Evolutionary conservation across 352 stramenopile genomes (phyloP), one percentile per base, ranked within the genome.

Genomic region (Aphanomyces astaci): DNA sequence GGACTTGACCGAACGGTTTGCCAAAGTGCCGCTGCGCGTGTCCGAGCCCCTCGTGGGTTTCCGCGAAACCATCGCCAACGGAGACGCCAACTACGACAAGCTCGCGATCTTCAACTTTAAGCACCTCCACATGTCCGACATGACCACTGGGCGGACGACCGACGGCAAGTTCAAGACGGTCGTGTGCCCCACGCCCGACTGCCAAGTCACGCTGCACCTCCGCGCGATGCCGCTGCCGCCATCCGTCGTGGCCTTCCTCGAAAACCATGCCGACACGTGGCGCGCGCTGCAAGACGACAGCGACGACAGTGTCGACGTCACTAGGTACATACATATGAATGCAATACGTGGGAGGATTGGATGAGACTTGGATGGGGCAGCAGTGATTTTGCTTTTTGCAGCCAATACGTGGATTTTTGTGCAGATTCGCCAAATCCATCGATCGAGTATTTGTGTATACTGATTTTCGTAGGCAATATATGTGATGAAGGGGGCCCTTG

Each of bases 31-130:
- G 1, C 76, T 96, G 51, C 81, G 84, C 17, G 84, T 92, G 13
- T 96, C 88, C 0, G 85, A 90, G 63, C 90, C 90, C 1, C 76
- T 96, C 2, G 86, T 97, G n/a, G 80, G 84, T 7, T 97, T 96
- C 70, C 77, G 85, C n/a, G 90, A 97, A 73, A 96, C 79, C 39
- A 77, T 96, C 45, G 77, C 86, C 0, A 75, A 81, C 5, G 82
- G 79, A 15, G 46, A 40, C 11, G 53, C 52, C 5, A 27, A n/a
- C 27, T 40, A 40, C 43, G 60, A 46, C n/a, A 54, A 51, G 17
- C 25, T 51, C 24, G 57, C 49, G 28, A 68, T 51, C 45, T 59
- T 36, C 39, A 68, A 59, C 36, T 68, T 68, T 27, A 68, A 68
- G 33, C 39, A 60, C 32, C 32, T 68, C 46, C 49, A 68, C 25